Conservation (phyloP, 1,139 yeast species). For the Zygosaccharomyces sapae region DNA sequence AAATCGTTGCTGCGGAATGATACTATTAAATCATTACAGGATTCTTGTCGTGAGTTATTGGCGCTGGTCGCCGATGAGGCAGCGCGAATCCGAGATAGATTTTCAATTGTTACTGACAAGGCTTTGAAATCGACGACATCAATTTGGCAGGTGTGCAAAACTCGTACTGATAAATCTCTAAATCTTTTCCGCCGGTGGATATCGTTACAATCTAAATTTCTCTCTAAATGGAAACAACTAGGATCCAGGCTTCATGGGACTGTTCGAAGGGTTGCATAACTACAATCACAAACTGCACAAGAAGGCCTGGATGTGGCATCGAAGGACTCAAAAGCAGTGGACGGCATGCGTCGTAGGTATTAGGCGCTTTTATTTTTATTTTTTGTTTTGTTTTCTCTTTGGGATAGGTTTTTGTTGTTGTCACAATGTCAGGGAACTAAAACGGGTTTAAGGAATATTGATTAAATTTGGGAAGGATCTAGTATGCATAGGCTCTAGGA, state of each 20-base stretch:
- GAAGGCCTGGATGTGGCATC: background rate
- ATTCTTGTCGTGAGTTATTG: background rate
- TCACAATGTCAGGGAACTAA: background rate
- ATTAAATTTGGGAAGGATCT: background rate
- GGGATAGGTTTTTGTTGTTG: no score
- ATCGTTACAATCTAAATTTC: background rate
- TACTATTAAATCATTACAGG: background rate
- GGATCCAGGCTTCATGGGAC: background rate
- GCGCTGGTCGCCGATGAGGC: constrained; percentile 7
- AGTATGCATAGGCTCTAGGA: no score
- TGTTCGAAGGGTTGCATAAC: background rate
- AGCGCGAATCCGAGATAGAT: background rate
- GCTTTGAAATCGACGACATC: background rate
- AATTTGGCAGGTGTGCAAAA: background rate
- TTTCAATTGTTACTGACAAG: background rate
- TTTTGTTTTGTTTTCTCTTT: no score
- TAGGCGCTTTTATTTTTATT: background rate
- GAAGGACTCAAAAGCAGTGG: background rate
- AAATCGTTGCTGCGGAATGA: constrained; percentile 3
- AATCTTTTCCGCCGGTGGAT: background rate
- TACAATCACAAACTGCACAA: background rate
- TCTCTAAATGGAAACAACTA: background rate
- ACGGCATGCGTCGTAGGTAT: background rate
- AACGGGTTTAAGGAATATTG: background rate
- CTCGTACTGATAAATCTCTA: background rate